phyloP scores from a whole-genome alignment of 2,329 filamentous ascomycete genomes.

The Sporothrix pallida region DNA sequence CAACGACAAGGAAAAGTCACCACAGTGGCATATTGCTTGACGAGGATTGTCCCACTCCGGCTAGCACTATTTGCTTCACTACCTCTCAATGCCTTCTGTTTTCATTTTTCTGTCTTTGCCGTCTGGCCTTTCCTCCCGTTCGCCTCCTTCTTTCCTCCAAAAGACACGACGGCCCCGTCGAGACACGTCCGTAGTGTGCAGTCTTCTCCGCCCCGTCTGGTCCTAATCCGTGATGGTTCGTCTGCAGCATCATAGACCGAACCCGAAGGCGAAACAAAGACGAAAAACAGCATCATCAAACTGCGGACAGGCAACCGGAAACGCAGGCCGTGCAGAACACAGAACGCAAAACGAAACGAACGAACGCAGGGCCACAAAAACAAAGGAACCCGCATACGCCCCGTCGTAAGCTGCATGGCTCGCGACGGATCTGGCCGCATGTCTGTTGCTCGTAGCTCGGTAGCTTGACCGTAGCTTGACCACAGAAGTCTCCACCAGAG shows the following conservation, averaged over 20 bases:
- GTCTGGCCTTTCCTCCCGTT: neutral
- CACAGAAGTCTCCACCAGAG: slow-evolving; percentile 4
- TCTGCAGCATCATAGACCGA: neutral
- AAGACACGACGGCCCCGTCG: neutral
- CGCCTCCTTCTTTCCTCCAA: neutral
- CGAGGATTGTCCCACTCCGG: neutral
- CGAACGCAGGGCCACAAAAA: neutral
- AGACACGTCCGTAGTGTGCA: slow-evolving; percentile 5
- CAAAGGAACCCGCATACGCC: neutral
- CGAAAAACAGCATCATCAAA: too few species aligned
- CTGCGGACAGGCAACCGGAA: neutral
- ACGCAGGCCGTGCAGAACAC: neutral
- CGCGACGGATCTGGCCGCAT: slow-evolving; percentile 13
- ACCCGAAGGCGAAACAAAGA: neutral
- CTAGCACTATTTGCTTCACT: neutral
- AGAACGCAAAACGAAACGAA: neutral
- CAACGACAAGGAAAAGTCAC: neutral
- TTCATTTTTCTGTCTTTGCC: neutral
- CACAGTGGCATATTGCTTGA: neutral
- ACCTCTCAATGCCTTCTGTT: neutral
- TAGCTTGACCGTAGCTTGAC: slow-evolving; percentile 12
- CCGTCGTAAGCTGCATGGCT: slow-evolving; percentile 10
- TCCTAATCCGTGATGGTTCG: neutral
- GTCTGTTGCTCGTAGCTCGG: slow-evolving; percentile 7
- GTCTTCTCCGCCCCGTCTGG: neutral